phyloP scores from a whole-genome alignment of 768 basidiomycete genomes.

The Lentinus tigrinus region DNA sequence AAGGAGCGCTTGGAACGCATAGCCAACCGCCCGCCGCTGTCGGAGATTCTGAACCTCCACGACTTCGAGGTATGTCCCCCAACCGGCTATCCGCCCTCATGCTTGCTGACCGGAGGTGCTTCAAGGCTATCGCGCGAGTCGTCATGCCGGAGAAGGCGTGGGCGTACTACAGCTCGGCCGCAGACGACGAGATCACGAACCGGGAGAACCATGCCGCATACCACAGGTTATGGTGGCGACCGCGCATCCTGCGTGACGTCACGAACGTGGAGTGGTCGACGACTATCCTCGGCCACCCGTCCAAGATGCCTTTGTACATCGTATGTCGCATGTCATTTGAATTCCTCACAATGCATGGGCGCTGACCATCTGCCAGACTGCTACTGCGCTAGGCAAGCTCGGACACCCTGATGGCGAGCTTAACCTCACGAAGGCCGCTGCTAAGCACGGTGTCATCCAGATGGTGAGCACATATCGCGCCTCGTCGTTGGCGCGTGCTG shows the following conservation, averaged over 20 bases:
- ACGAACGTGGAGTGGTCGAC: conserved; percentile 84
- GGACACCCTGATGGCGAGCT: conserved; percentile 96
- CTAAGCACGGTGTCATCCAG: conserved; percentile 71
- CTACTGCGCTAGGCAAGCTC: conserved; percentile 89
- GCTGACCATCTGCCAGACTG: conserved; percentile 37
- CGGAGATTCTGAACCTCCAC: conserved; percentile 83
- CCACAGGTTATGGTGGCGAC: conserved; percentile 48
- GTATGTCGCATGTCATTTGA: conserved; percentile 11
- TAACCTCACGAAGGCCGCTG: conserved; percentile 86
- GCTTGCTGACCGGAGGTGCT: conserved; percentile 1
- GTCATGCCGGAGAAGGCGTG: conserved; percentile 86
- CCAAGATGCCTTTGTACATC: conserved; percentile 75
- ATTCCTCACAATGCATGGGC: background rate
- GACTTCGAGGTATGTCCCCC: conserved; percentile 78
- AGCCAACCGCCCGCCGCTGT: conserved; percentile 64
- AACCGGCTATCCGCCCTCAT: background rate
- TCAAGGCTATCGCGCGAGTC: conserved; percentile 76
- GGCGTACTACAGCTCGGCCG: conserved; percentile 94
- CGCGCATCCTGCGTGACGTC: conserved; percentile 66
- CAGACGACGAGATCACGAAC: conserved; percentile 89
- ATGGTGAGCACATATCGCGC: conserved; percentile 51
- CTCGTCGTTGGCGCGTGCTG: too few relatives aligned
- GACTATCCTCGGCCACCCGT: conserved; percentile 70
- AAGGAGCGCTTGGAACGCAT: conserved; percentile 57
- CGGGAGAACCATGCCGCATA: conserved; percentile 91